Base-by-base conservation (phyloP, 768 basidiomycete genomes). In the Glaciozyma martinii region DNA sequence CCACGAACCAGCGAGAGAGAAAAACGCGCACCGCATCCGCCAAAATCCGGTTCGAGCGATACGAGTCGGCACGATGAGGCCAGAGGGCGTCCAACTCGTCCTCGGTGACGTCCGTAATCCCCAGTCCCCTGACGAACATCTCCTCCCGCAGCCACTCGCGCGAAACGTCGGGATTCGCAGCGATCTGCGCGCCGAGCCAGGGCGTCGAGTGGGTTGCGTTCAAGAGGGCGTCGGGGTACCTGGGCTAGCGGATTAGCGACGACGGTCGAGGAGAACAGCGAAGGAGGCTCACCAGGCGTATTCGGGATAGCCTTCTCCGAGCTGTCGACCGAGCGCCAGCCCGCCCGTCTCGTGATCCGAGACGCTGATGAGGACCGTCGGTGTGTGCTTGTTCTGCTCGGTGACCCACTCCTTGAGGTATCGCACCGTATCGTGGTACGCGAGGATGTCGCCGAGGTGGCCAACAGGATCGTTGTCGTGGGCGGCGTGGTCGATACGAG, bases 281-380 rank as follows among this genome's bases (percentile, higher is more conserved):
- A 9, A 27, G 57, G 29, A 6, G n/a, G n/a, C n/a, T n/a, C n/a
- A 71, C 60, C 66, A 69, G 1, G 64, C 63, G 43, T 73, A 74
- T 29, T 66, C 69, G 0, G 74, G 74, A 53, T 74, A 74, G 1
- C 27, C 47, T n/a, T 60, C 42, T 0, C 47, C 46, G 7, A 75
- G 62, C 40, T 74, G 73, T 13, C 69, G 33, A 1, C 72, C 74
- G 8, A 74, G 61, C 3, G 71, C n/a, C 5, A 75, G 33, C 0
- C 74, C 74, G 25, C 74, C 74, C 15, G 74, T 74, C 59, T 74
- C 73, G 56, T 75, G 73, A 44, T 74, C 74, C 5, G 67, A 66
- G 3, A 73, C 71, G n/a, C 66, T 69, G 58, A 75, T 61, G 40
- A 75, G 37, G 44, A 73, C 25, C 15, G 73, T 72, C 44, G 65